These are phyloP conservation scores for Mucor saturninus DNA, from an alignment of 371 early-diverging fungal genomes.

Conservation along the genomic window DNA sequence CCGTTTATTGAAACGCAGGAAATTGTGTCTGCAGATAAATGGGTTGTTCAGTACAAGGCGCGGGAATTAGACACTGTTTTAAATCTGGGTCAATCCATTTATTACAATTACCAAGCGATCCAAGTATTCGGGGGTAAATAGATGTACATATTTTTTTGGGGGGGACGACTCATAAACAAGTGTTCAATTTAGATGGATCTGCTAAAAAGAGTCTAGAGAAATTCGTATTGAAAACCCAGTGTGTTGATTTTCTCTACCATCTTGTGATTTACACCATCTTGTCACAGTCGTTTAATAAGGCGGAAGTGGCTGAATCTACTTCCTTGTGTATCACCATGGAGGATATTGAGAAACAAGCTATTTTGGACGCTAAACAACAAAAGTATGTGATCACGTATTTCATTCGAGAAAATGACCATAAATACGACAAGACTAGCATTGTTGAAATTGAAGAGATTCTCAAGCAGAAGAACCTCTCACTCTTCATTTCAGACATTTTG, in stretches of 20 bases:
- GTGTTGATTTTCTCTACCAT: constrained; percentile 22
- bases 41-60: constrained; percentile 20
- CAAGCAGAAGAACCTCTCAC: constrained; percentile 20
- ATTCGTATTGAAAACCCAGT: constrained; percentile 26
- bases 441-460: constrained; percentile 15
- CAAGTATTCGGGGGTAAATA: constrained; percentile 20
- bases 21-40: constrained; percentile 16
- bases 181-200: constrained; percentile 6
- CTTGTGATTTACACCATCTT: constrained; percentile 23
- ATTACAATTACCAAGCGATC: constrained; percentile 24
- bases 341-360: constrained; percentile 25
- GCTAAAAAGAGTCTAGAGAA: constrained; percentile 25
- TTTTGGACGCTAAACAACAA: constrained; percentile 25
- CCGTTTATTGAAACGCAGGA: constrained; percentile 23
- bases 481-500: constrained; percentile 11
- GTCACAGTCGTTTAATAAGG: constrained; percentile 28
- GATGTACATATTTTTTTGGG: neutral
- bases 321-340: constrained; percentile 23
- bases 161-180: neutral
- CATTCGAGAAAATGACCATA: constrained; percentile 29
- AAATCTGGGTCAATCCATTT: constrained; percentile 22
- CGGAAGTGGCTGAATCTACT: constrained; percentile 25
- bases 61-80: constrained; percentile 7
- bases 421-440: constrained; percentile 24
- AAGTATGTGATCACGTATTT: constrained; percentile 22